These are phyloP conservation scores for Cercophora scortea DNA, from an alignment of 495 filamentous ascomycete species.

Conservation along the genomic window DNA sequence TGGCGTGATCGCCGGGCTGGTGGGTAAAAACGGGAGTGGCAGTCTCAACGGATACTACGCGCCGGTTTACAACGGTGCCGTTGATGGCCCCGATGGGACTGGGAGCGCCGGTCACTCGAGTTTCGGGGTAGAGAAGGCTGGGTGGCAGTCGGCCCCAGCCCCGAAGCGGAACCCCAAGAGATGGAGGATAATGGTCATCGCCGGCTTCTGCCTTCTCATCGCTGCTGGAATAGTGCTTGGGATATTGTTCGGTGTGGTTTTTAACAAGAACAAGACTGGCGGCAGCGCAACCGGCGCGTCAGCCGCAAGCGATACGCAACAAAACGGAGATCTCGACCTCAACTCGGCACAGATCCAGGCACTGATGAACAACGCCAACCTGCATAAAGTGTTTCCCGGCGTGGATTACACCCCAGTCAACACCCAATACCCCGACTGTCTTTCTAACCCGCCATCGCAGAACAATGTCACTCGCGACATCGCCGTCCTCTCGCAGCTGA, in stretches of 20 bases:
- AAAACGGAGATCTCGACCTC: constrained; percentile 62
- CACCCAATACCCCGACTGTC: constrained; percentile 81
- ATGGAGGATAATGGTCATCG: constrained; percentile 58
- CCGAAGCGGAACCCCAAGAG: constrained; percentile 58
- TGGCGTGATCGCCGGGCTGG: constrained; percentile 47
- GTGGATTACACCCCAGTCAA: constrained; percentile 94
- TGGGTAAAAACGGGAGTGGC: constrained; percentile 24
- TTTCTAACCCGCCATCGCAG: constrained; percentile 70
- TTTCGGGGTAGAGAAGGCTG: constrained; percentile 38
- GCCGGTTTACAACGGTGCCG: constrained; percentile 24
- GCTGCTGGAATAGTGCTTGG: constrained; percentile 72
- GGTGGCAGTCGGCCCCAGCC: constrained; percentile 42
- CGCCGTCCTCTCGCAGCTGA: constrained; percentile 85
- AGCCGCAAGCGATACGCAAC: constrained; percentile 34
- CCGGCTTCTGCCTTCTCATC: constrained; percentile 49
- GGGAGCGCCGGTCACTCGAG: constrained; percentile 9
- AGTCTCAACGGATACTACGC: constrained; percentile 31
- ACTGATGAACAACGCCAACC: constrained; percentile 66
- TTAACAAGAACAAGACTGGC: constrained; percentile 31
- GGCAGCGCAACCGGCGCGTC: constrained; percentile 4
- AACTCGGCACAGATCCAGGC: constrained; percentile 73
- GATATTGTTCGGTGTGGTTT: constrained; percentile 66
- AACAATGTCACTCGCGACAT: constrained; percentile 93
- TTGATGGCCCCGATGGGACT: constrained; percentile 13
- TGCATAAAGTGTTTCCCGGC: constrained; percentile 94